Conservation (phyloP, 1,284 basidiomycete species). For the Trametes pubescens region DNA sequence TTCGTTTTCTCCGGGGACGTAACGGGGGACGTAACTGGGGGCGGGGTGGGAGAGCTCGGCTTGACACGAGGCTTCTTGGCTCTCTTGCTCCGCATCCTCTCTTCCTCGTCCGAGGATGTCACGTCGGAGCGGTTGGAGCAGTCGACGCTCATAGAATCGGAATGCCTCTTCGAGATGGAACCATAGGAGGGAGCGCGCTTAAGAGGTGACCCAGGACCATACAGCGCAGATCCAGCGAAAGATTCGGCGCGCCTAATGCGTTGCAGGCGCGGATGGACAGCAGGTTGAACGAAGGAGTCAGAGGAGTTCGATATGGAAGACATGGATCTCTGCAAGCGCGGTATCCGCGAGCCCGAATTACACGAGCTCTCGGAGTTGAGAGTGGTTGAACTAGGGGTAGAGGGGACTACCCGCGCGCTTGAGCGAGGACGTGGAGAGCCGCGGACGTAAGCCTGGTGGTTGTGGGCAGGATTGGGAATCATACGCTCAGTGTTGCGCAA, state of each 20-base stretch:
- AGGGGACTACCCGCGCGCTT: constrained; percentile 46
- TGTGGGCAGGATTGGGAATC: constrained; percentile 51
- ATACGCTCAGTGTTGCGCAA: constrained; percentile 71
- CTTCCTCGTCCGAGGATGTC: constrained; percentile 79
- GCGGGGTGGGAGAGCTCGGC: constrained; percentile 45
- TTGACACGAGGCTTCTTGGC: constrained; percentile 70
- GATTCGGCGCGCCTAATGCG: constrained; percentile 45
- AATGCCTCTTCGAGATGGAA: constrained; percentile 42
- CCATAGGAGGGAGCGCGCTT: constrained; percentile 53
- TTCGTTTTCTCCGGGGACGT: constrained; percentile 28
- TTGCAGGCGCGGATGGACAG: constrained; percentile 39
- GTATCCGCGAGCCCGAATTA: constrained; percentile 47
- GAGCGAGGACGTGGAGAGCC: constrained; percentile 38
- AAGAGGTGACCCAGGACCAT: constrained; percentile 43
- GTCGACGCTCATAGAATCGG: constrained; percentile 46
- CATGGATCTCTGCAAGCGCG: constrained; percentile 43
- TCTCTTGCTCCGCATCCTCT: constrained; percentile 63
- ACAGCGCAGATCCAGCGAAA: constrained; percentile 38
- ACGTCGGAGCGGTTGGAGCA: constrained; percentile 44
- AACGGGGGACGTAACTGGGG: constrained; percentile 30
- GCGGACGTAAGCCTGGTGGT: constrained; percentile 52
- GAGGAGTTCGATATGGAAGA: constrained; percentile 48
- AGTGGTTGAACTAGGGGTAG: constrained; percentile 73
- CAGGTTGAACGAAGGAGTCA: constrained; percentile 40
- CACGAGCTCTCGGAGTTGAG: constrained; percentile 65